Conservation (phyloP, 495 filamentous ascomycete genomes). For the Penicillium maclennaniae region DNA sequence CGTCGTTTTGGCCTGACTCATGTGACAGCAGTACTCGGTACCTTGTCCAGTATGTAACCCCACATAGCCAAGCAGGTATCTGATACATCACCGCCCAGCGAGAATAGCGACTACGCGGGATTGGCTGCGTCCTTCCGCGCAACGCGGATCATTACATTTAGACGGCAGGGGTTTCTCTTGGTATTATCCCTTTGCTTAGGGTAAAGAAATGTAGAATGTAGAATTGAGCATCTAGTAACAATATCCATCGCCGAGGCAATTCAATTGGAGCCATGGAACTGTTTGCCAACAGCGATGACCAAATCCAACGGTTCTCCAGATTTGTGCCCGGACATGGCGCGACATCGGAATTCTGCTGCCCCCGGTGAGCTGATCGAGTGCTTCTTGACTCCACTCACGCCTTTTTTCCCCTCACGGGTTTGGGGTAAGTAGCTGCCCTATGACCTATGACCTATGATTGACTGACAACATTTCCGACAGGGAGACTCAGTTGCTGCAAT, state of each 20-base stretch:
- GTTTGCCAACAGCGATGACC: no score
- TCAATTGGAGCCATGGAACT: no score
- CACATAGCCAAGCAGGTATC: slow-evolving; percentile 8
- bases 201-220: not conserved
- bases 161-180: not conserved
- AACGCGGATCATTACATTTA: not conserved
- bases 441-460: not conserved
- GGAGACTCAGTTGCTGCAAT: not conserved
- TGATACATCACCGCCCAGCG: slow-evolving; percentile 18
- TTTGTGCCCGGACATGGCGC: slow-evolving; percentile 9
- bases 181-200: no score
- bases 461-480: not conserved
- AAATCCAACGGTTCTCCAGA: no score
- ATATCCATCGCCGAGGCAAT: not conserved
- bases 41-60: slow-evolving; percentile 12
- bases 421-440: slow-evolving; percentile 25
- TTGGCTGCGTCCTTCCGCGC: slow-evolving; percentile 25
- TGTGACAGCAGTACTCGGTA: slow-evolving; percentile 32
- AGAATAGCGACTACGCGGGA: slow-evolving; percentile 17
- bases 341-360: slow-evolving; percentile 17
- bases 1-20: slow-evolving; percentile 39
- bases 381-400: slow-evolving; percentile 14
- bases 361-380: slow-evolving; percentile 37
- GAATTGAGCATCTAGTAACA: not conserved
- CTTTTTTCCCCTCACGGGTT: slow-evolving; percentile 37